Conservation (phyloP, 148 eudicot species). For the Linanthus parryae region DNA sequence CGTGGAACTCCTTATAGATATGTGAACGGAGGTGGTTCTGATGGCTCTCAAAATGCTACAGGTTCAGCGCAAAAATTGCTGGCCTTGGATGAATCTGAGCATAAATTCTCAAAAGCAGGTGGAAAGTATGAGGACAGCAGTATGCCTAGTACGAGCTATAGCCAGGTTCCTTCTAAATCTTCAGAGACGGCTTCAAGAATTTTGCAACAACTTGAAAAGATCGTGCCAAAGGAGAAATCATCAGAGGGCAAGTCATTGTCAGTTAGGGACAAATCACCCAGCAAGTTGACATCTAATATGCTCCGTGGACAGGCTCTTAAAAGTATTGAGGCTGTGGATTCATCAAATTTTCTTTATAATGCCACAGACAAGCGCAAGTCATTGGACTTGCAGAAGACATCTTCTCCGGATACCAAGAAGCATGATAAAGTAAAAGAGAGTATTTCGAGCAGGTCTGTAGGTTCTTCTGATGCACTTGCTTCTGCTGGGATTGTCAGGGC, state of each 20-base stretch:
- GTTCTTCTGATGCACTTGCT: constrained; percentile 13
- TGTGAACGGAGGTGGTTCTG: constrained; percentile 27
- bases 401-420: constrained; percentile 17
- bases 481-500: constrained; percentile 19
- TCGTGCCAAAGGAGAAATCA: constrained; percentile 62
- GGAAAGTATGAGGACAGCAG: constrained; percentile 21
- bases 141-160: constrained; percentile 32
- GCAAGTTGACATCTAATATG: constrained; percentile 32
- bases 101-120: constrained; percentile 21
- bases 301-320: constrained; percentile 38
- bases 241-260: constrained; percentile 31
- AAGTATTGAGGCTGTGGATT: constrained; percentile 36
- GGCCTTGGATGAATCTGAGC: constrained; percentile 12
- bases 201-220: constrained; percentile 64
- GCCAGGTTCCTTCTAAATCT: constrained; percentile 65
- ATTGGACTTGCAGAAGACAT: constrained; percentile 18
- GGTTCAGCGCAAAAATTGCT: constrained; percentile 16
- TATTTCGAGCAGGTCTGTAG: constrained; percentile 10
- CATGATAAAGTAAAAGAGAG: constrained; percentile 26
- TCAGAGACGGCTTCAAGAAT: constrained; percentile 67
- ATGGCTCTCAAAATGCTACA: constrained; percentile 22
- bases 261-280: constrained; percentile 28
- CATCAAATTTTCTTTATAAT: constrained; percentile 33
- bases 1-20: constrained; percentile 23
- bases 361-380: constrained; percentile 23